phyloP scores from a whole-genome alignment of 176 grass and related monocot genomes.

The Coix lacrymajobi region DNA sequence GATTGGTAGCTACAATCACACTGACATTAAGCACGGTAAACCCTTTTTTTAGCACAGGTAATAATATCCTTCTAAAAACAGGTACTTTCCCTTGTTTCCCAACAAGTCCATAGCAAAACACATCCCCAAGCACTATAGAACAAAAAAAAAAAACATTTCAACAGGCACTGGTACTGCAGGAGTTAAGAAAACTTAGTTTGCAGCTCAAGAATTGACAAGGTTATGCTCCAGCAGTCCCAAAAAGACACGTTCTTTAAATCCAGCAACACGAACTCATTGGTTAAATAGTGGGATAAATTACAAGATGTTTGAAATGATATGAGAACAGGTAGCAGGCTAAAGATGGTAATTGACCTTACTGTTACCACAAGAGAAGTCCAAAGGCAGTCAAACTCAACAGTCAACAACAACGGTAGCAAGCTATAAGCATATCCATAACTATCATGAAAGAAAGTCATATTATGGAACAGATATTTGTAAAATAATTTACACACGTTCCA shows the following conservation, averaged over 20 bases:
- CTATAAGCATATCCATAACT: background rate
- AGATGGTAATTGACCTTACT: background rate
- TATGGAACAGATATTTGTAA: background rate
- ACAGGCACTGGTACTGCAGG: background rate
- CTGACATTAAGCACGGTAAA: background rate
- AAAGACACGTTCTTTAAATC: background rate
- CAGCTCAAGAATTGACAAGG: background rate
- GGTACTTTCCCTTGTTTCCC: background rate
- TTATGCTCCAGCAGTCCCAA: background rate
- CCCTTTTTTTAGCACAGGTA: background rate
- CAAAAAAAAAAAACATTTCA: background rate
- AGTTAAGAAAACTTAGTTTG: background rate
- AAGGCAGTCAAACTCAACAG: slow-evolving; percentile 4
- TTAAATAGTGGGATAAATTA: background rate
- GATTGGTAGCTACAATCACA: background rate
- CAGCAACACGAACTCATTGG: background rate
- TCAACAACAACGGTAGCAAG: background rate
- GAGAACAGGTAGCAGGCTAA: background rate
- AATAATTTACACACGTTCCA: background rate
- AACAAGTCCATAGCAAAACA: background rate
- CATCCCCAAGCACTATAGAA: background rate
- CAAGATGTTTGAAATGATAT: background rate
- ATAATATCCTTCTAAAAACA: background rate
- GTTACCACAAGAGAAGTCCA: background rate
- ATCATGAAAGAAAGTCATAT: background rate